phyloP scores from a whole-genome alignment of 768 basidiomycete genomes.

The Boletus subparvulus region DNA sequence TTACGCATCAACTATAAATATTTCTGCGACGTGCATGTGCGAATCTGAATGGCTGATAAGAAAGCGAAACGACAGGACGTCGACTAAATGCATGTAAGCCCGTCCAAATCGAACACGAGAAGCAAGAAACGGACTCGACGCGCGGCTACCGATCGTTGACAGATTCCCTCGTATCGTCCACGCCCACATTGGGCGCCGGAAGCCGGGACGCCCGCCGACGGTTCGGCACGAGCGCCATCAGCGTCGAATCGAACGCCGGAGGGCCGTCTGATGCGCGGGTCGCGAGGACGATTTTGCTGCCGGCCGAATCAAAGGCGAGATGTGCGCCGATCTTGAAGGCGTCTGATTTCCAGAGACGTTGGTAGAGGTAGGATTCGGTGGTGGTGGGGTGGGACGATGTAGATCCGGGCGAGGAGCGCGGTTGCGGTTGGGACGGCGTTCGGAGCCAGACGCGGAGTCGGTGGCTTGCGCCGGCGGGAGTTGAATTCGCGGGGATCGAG shows the following conservation, averaged over 20 bases:
- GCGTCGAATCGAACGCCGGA: too few relatives aligned
- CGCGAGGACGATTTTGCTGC: slow-evolving; percentile 51
- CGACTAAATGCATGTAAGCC: too few relatives aligned
- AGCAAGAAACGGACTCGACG: background rate
- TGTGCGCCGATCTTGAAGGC: slow-evolving; percentile 57
- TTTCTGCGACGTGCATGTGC: slow-evolving; percentile 6
- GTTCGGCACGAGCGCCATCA: background rate
- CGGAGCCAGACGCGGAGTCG: too few relatives aligned
- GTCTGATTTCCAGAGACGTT: slow-evolving; percentile 66
- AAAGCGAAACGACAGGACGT: background rate
- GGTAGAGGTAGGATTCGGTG: slow-evolving; percentile 55
- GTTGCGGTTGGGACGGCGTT: too few relatives aligned
- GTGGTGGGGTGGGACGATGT: slow-evolving; percentile 24
- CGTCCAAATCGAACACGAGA: background rate
- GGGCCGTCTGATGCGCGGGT: slow-evolving; percentile 19
- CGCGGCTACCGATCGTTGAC: slow-evolving; percentile 11
- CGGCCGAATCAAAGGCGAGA: slow-evolving; percentile 54
- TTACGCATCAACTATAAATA: slow-evolving; percentile 36
- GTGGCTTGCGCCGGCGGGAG: too few relatives aligned
- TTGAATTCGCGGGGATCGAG: too few relatives aligned
- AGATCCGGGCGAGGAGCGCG: background rate
- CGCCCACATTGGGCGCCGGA: background rate
- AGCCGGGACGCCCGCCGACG: slow-evolving; percentile 13
- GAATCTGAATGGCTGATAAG: background rate
- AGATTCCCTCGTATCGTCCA: slow-evolving; percentile 6